These are phyloP conservation scores for Phialophora macrospora DNA, from an alignment of 2,329 filamentous ascomycete species.

Conservation along the genomic window DNA sequence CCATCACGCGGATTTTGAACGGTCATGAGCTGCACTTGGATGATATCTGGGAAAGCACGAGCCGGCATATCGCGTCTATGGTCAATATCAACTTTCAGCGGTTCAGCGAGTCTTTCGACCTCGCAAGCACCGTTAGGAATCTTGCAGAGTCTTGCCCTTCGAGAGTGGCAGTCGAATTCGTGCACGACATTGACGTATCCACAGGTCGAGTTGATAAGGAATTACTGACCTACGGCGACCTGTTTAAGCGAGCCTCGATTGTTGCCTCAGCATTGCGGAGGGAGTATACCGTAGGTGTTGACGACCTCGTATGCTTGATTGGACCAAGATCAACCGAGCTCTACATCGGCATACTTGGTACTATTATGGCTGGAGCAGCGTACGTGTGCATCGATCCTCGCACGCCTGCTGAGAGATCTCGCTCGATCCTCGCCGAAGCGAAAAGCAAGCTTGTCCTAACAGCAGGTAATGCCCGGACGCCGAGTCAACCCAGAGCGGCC, in stretches of 20 bases:
- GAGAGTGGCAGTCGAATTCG: conserved; percentile 68
- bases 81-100: conserved; percentile 52
- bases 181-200: conserved; percentile 52
- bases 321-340: conserved; percentile 77
- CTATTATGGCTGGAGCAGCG: conserved; percentile 74
- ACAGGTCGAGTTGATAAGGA: conserved; percentile 43
- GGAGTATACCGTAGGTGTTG: conserved; percentile 51
- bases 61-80: conserved; percentile 51
- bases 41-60: conserved; percentile 26
- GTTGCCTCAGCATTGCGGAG: conserved; percentile 63
- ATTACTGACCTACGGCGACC: conserved; percentile 64
- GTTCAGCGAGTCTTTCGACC: conserved; percentile 48
- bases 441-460: conserved; percentile 33
- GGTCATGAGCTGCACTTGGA: conserved; percentile 43
- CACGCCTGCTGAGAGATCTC: conserved; percentile 67
- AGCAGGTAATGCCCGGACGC: not conserved
- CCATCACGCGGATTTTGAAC: conserved; percentile 54
- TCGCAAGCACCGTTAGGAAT: conserved; percentile 61
- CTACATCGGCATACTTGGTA: conserved; percentile 75
- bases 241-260: conserved; percentile 68
- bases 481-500: not conserved
- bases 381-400: conserved; percentile 79
- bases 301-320: conserved; percentile 70
- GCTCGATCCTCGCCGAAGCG: conserved; percentile 67
- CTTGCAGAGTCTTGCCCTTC: conserved; percentile 57